A percentile compares a stretch with the other conserved stretches of the same genome.
Evolutionary conservation across 345 rosid species (phyloP).

Genomic region (Arabidopsis suecica): DNA sequence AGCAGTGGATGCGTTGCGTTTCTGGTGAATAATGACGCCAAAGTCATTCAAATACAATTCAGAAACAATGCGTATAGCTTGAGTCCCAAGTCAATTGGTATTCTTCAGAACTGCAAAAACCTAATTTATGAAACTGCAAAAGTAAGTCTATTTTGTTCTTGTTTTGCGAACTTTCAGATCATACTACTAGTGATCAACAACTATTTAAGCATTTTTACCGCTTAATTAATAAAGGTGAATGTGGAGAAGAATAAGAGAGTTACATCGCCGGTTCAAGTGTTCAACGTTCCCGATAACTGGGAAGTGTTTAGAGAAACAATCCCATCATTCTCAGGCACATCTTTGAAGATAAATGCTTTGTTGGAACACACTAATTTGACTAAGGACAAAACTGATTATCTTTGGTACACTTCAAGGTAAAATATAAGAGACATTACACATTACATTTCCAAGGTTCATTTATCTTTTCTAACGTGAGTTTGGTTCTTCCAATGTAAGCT

Average conservation of each 20-base stretch:
- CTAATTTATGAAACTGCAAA: conserved; percentile 75
- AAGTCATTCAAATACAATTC: conserved; percentile 52
- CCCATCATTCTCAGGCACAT: conserved; percentile 57
- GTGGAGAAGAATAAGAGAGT: conserved; percentile 52
- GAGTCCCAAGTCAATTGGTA: conserved; percentile 70
- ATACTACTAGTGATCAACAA: neutral
- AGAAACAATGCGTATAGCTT: conserved; percentile 52
- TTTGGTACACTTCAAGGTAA: conserved; percentile 87
- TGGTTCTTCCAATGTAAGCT: conserved; percentile 43
- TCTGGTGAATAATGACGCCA: conserved; percentile 63
- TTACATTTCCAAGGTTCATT: neutral
- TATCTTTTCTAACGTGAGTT: neutral
- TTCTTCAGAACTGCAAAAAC: conserved; percentile 66
- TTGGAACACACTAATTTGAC: conserved; percentile 81
- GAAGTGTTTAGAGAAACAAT: conserved; percentile 59
- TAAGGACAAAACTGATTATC: conserved; percentile 80
- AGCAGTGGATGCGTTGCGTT: conserved; percentile 76
- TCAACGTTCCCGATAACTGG: conserved; percentile 53
- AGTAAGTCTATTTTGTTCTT: conserved; percentile 44
- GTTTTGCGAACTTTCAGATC: neutral
- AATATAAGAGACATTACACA: neutral
- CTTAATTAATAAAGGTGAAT: conserved; percentile 53
- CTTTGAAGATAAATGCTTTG: conserved; percentile 49
- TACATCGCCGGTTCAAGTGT: conserved; percentile 40
- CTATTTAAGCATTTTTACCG: neutral